Evolutionary conservation across 73 alveolate species (phyloP), one percentile per base, ranked within the genome.

Genomic region (Paramecium biaurelia): DNA sequence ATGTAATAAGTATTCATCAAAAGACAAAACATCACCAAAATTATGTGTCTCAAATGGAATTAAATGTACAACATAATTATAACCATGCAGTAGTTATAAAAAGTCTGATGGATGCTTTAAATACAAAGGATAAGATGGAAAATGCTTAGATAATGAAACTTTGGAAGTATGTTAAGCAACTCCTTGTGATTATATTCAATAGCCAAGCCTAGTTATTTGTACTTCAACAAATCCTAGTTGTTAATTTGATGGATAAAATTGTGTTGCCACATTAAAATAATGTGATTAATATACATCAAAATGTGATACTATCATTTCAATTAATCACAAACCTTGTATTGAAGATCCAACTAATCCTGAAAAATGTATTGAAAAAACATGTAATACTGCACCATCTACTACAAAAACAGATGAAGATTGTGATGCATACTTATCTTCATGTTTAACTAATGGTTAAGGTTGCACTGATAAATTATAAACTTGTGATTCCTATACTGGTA

Each of bases 371-470:
- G 76, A 20, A 8, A 23, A 79, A 79, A 30, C 70, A 0, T 79
- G 90, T 43, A 23, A 10, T 42, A 23, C 24, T 20, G 90, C 90
- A 7, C 90, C 90, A 18, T 0, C 24, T 79, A 42, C 70, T 10
- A 30, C 32, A 6, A 79, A 58, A 42, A 43, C 90, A 21, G 74
- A 79, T 79, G 43, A 58, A 24, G 76, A 38, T 4, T 79, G 90
- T 43, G 74, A 38, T 6, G n/a, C 21, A 10, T 79, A 42, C 37
- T 24, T 79, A 5, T 7, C 43, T 2, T 12, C 10, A 45, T 79
- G 90, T 45, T 24, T 43, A 79, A 42, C 90, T 20, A 79, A 79
- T 23, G 90, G 90, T 1, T 23, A 43, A 18, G 90, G 90, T 10
- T 79, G 90, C 18, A 45, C 56, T 23, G 45, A 58, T 24, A 34